Conservation (phyloP, 768 basidiomycete genomes). For the Lyophyllum atratum region DNA sequence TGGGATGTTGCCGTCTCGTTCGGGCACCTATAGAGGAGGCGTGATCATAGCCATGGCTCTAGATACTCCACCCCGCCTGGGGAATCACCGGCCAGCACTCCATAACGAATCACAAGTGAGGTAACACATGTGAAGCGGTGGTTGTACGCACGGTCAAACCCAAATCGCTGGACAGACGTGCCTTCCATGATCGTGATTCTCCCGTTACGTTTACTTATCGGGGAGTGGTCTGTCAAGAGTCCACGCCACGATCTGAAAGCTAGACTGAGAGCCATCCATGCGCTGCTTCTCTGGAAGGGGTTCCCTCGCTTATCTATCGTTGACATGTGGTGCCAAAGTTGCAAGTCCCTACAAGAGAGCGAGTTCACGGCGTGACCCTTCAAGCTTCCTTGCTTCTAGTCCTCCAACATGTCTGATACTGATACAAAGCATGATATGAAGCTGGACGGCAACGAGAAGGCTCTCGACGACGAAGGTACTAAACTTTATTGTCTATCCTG, state of each 20-base stretch:
- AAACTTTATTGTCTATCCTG: neutral
- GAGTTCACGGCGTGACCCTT: neutral
- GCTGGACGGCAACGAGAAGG: slow-evolving; percentile 33
- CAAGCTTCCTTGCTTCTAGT: slow-evolving; percentile 26
- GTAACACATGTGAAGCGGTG: slow-evolving; percentile 3
- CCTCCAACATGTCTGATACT: slow-evolving; percentile 35
- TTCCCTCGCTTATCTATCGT: slow-evolving; percentile 10
- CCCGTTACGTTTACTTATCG: neutral
- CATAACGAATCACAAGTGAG: neutral
- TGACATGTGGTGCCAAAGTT: slow-evolving; percentile 21
- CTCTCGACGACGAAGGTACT: slow-evolving; percentile 22
- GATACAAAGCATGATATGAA: slow-evolving; percentile 28
- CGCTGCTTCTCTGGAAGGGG: neutral
- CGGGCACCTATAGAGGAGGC: no score
- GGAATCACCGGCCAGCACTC: neutral
- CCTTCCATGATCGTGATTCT: neutral
- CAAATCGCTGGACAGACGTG: neutral
- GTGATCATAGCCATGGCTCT: no score
- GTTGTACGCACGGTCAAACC: neutral
- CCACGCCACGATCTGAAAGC: slow-evolving; percentile 10
- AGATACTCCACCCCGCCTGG: no score
- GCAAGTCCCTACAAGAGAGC: slow-evolving; percentile 30
- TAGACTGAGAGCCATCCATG: slow-evolving; percentile 2
- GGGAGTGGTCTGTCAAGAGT: neutral
- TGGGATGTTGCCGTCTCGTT: no score